Evolutionary conservation across 2,329 filamentous ascomycete species (phyloP), one percentile per base, ranked within the genome.

Genomic region (Aspergillus jensenii): DNA sequence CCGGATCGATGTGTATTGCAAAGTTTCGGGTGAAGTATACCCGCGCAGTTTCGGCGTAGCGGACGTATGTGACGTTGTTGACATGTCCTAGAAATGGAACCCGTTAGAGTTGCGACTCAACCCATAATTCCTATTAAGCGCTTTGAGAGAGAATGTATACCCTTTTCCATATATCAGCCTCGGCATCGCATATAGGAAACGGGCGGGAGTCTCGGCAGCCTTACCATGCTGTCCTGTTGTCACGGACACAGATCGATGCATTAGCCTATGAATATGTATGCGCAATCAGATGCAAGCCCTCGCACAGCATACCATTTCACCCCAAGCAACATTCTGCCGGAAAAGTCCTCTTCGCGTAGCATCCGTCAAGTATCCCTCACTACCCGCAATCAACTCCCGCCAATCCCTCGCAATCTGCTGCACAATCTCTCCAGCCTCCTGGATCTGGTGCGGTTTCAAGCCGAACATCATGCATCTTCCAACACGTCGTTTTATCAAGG

Each of bases 1-100:
- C 72, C 0, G 85, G 84, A 65, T 91, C 87, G 47, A 86, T 77
- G 59, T 85, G 76, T 2, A 81, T 76, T 4, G 86, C 89, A 65
- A 90, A 88, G 68, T 91, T 88, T 56, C 81, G 80, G 25, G 87
- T 82, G 88, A 90, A 96, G 67, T 92, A 90, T 33, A 93, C 84
- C 37, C 93, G 84, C 4, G 87, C 87, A 6, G 88, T 88, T 73
- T 97, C 93, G 37, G 91, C 91, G 72, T 90, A 96, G 60, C 89
- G 84, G 65, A 90, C 87, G 74, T 96, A 96, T 63, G 84, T 85
- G 61, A 93, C 87, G 67, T 96, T 96, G 72, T 96, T 96, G 49
- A 96, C 89, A 73, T 96, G 91, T 49, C 87, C 85, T 86, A 37
- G 6, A 37, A 6, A 78, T 35, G 31, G 15, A 14, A 23, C 64